Conservation (phyloP, 176 grass and related monocot species). For the Ananas comosus region DNA sequence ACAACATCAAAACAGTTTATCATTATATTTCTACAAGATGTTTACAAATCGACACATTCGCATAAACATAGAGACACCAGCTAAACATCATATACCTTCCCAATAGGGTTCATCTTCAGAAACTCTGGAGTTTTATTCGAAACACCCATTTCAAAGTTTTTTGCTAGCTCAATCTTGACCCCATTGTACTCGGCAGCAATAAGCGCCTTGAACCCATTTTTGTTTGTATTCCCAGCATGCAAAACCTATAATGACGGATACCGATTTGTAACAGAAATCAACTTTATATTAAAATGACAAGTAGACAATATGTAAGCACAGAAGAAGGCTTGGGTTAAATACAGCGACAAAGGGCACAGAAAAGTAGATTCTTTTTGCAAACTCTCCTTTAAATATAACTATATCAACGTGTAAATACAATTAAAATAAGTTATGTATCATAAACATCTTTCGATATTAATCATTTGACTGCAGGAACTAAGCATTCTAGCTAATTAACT, state of each 20-base stretch:
- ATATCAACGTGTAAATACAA: no score
- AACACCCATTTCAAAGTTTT: conserved; percentile 79
- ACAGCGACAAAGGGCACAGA: no score
- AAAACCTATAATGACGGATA: conserved; percentile 28
- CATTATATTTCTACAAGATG: not conserved
- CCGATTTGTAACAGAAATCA: not conserved
- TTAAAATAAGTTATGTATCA: no score
- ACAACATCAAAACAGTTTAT: not conserved
- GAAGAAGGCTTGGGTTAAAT: no score
- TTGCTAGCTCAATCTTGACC: conserved; percentile 44
- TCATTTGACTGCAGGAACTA: no score
- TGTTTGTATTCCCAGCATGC: conserved; percentile 39
- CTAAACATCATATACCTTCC: conserved; percentile 37
- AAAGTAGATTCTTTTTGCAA: no score
- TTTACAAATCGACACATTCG: not conserved
- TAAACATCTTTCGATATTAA: no score
- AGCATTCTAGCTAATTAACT: no score
- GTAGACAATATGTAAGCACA: no score
- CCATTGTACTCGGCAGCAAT: conserved; percentile 65
- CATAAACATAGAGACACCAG: not conserved
- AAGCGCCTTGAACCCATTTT: conserved; percentile 70
- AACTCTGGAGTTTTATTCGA: conserved; percentile 67
- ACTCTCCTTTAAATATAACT: no score
- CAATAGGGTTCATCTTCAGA: conserved; percentile 77
- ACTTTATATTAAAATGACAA: not conserved